Evolutionary conservation across 139 green algal species (phyloP), one percentile per base, ranked within the genome.

Genomic region (Chlamydomonas schloesseri): DNA sequence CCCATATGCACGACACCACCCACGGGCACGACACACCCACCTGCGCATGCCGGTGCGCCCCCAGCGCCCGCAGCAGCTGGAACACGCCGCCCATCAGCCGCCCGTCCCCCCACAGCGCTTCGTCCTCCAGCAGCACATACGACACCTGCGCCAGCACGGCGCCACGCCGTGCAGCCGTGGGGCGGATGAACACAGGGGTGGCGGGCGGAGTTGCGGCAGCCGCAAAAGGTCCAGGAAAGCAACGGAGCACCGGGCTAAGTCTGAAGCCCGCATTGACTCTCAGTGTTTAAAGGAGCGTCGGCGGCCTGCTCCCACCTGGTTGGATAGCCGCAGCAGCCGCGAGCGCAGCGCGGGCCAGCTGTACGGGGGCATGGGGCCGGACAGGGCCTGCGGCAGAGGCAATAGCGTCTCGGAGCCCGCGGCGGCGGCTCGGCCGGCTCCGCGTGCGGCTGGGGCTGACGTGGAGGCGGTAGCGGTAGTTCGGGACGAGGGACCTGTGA

Each of bases 81-180:
- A 92, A 74, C 36, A 92, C 33, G 8, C 74, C 68, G 33, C 71
- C 20, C 28, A 65, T 67, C 57, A 88, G 78, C 36, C 26, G 15
- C 29, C 55, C 42, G 71, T 74, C 64, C 55, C 33, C 55, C 88
- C 68, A 86, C n/a, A 42, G 79, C 18, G 20, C 65, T 0, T 67
- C 65, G 0, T 85, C 79, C 47, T 55, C 31, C 21, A 91, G 69
- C 77, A 91, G 53, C 3, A 28, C 68, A 64, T 91, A 91, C 3
- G 84, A 79, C 42, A 89, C 76, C 15, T 67, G 60, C 60, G 24
- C 13, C 53, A 58, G n/a, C n/a, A n/a, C n/a, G n/a, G n/a, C n/a
- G n/a, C n/a, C n/a, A n/a, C n/a, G n/a, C n/a, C n/a, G n/a, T n/a
- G n/a, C n/a, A n/a, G n/a, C n/a, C n/a, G n/a, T n/a, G n/a, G n/a